Evolutionary conservation across 1,139 yeast genomes (phyloP), one percentile per base, ranked within the genome.

Genomic region (Protomyces macrosporus): DNA sequence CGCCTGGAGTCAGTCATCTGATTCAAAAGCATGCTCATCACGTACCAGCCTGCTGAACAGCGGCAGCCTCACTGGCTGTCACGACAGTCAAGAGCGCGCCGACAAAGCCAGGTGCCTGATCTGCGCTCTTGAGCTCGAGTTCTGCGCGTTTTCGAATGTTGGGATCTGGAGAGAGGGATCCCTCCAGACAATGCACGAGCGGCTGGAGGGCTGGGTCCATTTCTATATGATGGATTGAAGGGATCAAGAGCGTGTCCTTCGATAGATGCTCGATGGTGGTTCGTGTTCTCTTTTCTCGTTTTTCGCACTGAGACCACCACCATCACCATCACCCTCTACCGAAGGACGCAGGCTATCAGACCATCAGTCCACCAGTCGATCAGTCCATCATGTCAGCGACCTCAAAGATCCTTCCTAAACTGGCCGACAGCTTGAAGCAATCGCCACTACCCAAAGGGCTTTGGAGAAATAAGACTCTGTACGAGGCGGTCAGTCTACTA

Each of bases 31-130:
- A 16, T 23, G 34, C 23, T 34, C 14, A 23, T 39, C 16, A 35
- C 68, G 5, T 55, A 67, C 71, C 70, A 12, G 71, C 70, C 45
- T 70, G 65, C 51, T 66, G 69, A 14, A 68, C 68, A 7, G 67
- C 57, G 35, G 66, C 59, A 33, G 51, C 53, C 3, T 68, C 68
- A 33, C 66, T 67, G 23, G 63, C 80, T n/a, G 80, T 72, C 50
- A 89, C 81, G 64, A 93, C 85, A 71, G 89, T 93, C 55, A 93
- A 77, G 73, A 97, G 88, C 1, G 91, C 93, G 9, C 87, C 87
- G 56, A 90, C 77, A 71, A 93, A 93, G 1, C 96, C 97, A 0
- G 89, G 83, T 1, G 33, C 52, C 36, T 39, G 36, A 30, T 62
- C 65, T 32, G 48, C 59, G 42, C 56, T 55, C 40, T 55, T 54